Evolutionary conservation across 2,329 filamentous ascomycete species (phyloP).

Genomic region (Talaromyces sp.): DNA sequence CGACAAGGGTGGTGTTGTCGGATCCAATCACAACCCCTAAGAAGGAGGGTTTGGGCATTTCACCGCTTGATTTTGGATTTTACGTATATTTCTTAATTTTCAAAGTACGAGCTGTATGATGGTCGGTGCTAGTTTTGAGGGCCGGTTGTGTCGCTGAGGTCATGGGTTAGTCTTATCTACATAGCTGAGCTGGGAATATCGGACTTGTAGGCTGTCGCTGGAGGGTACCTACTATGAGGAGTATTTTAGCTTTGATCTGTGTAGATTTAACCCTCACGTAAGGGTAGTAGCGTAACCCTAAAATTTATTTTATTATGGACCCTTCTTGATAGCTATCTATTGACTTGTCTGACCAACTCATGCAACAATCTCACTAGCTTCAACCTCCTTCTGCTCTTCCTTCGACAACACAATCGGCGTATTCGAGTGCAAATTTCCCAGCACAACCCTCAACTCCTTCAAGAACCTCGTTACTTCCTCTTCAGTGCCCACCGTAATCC

Average conservation of each 20-base stretch:
- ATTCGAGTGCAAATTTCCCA: conserved; percentile 50
- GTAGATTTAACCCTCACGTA: neutral
- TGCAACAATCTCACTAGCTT: conserved; percentile 36
- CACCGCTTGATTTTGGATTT: conserved; percentile 13
- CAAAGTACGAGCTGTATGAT: neutral
- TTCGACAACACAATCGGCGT: conserved; percentile 32
- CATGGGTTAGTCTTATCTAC: neutral
- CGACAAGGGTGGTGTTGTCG: neutral
- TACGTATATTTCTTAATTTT: neutral
- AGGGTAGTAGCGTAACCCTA: neutral
- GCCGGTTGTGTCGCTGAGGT: neutral
- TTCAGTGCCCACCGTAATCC: conserved; percentile 90
- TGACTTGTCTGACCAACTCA: neutral
- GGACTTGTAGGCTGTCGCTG: neutral
- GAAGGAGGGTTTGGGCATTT: neutral
- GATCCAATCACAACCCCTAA: neutral
- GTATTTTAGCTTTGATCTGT: neutral
- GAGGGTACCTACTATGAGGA: no score
- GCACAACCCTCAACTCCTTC: conserved; percentile 58
- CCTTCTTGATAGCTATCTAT: neutral
- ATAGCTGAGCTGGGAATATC: neutral
- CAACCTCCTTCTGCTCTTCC: conserved; percentile 49
- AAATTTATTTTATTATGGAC: neutral
- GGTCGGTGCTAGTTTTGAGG: neutral
- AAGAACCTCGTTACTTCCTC: conserved; percentile 79